phyloP scores from a whole-genome alignment of 2,329 filamentous ascomycete species.

The Apiospora pterosperma region DNA sequence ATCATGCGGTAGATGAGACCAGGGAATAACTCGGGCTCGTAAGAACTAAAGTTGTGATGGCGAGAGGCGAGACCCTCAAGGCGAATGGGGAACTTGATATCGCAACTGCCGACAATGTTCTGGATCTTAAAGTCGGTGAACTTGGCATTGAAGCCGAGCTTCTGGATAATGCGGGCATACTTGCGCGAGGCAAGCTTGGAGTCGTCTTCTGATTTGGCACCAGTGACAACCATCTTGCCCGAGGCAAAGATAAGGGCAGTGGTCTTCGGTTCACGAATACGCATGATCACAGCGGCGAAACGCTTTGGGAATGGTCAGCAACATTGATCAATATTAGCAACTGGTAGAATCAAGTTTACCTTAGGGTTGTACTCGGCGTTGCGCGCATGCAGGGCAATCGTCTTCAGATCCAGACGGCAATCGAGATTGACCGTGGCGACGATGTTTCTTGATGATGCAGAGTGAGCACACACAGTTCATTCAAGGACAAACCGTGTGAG shows the following conservation, averaged over 20 bases:
- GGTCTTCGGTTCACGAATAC: conserved; percentile 98
- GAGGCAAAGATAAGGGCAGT: conserved; percentile 97
- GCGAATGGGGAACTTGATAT: conserved; percentile 99
- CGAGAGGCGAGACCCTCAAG: conserved; percentile 92
- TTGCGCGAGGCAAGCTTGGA: conserved; percentile 96
- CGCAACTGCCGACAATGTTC: conserved; percentile 97
- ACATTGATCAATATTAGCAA: neutral
- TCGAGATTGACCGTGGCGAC: conserved; percentile 98
- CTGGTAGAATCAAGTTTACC: conserved; percentile 50
- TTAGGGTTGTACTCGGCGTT: conserved; percentile 99
- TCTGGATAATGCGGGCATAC: conserved; percentile 98
- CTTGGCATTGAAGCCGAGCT: conserved; percentile 98
- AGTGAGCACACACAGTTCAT: conserved; percentile 51
- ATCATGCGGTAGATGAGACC: conserved; percentile 99
- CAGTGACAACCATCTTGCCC: conserved; percentile 99
- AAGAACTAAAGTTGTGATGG: conserved; percentile 99
- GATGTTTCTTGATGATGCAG: conserved; percentile 75
- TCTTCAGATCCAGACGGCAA: conserved; percentile 97
- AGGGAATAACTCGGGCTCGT: conserved; percentile 97
- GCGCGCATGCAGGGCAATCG: conserved; percentile 94
- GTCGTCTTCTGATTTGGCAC: conserved; percentile 96
- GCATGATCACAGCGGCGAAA: conserved; percentile 99
- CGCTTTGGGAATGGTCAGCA: conserved; percentile 52
- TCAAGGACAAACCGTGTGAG: conserved; percentile 30
- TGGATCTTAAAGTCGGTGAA: conserved; percentile 99